Evolutionary conservation across 2,329 filamentous ascomycete species (phyloP), one percentile per base, ranked within the genome.

Genomic region (Delphinella strobiligena): DNA sequence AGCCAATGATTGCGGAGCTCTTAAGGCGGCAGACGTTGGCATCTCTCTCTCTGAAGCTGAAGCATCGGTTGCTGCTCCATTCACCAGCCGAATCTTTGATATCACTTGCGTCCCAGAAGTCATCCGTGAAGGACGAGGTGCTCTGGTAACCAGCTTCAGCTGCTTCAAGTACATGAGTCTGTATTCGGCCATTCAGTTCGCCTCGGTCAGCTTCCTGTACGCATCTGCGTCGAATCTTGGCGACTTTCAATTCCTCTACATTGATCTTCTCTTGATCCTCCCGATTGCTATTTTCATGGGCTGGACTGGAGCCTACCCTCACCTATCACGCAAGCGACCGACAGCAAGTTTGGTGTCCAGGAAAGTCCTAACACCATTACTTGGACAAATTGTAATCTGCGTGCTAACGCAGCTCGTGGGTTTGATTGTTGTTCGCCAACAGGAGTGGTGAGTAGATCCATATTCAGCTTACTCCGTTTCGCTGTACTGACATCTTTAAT

Each of bases 111-210:
- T 98, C 4, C 82, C 89, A 5, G 80, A 89, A 53, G 80, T 98
- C 47, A 96, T 98, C 47, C 61, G 87, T 49, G 91, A 98, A 67
- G 91, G 91, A 15, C 79, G 93, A 46, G 89, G 89, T 15, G 85
- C 93, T 24, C 72, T 98, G 24, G 88, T 96, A n/a, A 98, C 91
- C 10, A 94, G 87, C 61, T 98, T 98, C 66, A 93, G 85, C 65
- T 98, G 91, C 66, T 98, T 98, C 73, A 98, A 96, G 67, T 98
- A 93, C 63, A 98, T 98, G 93, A 93, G 84, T 52, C 64, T 98
- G 48, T 98, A 98, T 67, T 96, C 88, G 2, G 89, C 91, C n/a
- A 98, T 98, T 49, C 91, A 98, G 60, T 98, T 98, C 66, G 93
- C 86, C 5, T 86, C 85, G 1, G 93, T 98, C 54, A 93, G 83